phyloP scores from a whole-genome alignment of 345 rosid species.

The Chamaenerion angustifolium region DNA sequence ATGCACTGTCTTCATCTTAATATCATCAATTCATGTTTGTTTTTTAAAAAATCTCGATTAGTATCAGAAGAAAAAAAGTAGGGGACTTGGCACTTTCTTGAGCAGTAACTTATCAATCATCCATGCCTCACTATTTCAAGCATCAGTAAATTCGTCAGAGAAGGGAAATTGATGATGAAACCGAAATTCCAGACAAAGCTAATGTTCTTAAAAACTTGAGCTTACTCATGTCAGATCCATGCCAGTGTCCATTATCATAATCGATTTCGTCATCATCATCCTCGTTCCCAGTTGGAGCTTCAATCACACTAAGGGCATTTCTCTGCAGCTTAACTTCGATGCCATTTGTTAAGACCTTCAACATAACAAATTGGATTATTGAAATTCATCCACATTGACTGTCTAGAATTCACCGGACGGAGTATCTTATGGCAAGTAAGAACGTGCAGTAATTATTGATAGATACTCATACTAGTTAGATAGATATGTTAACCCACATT shows the following conservation, averaged over 20 bases:
- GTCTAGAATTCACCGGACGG: too few relatives aligned
- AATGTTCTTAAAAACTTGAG: not conserved
- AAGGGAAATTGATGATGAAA: too few relatives aligned
- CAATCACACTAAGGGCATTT: constrained; percentile 96
- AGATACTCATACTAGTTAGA: too few relatives aligned
- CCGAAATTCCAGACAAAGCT: too few relatives aligned
- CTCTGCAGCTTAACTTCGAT: constrained; percentile 97
- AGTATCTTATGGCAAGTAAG: too few relatives aligned
- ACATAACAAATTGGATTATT: not conserved
- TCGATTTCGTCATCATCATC: constrained; percentile 69
- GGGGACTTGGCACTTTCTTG: too few relatives aligned
- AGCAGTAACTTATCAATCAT: too few relatives aligned
- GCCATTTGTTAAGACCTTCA: constrained; percentile 90
- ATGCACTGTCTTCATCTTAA: not conserved
- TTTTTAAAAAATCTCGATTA: too few relatives aligned
- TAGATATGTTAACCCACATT: not conserved
- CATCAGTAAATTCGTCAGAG: not conserved
- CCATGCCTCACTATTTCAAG: not conserved
- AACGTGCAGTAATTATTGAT: not conserved
- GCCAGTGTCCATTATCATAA: constrained; percentile 60
- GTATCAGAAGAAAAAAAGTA: too few relatives aligned
- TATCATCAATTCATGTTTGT: not conserved
- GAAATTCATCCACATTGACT: too few relatives aligned
- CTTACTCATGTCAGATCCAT: constrained; percentile 76
- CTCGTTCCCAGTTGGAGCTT: constrained; percentile 95